A percentile compares a stretch with the other conserved stretches of the same genome.
phyloP scores from a whole-genome alignment of 352 stramenopile genomes.

The Phytophthora uliginosa region DNA sequence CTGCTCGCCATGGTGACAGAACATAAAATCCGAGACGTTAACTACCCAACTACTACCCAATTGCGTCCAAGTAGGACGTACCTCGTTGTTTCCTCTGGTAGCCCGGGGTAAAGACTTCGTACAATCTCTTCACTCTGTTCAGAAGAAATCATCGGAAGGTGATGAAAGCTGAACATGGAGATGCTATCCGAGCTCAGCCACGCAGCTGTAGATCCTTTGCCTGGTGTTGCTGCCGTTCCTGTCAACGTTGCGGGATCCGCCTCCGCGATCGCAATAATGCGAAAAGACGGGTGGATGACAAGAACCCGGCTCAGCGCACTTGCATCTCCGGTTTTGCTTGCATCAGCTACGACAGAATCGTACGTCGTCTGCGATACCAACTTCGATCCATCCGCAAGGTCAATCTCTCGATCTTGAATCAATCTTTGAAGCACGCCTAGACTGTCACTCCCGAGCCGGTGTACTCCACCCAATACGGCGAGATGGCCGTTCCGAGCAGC shows the following conservation, averaged over 20 bases:
- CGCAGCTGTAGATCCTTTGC: slow-evolving; percentile 56
- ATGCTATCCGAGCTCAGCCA: slow-evolving; percentile 87
- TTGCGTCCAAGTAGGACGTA: slow-evolving; percentile 33
- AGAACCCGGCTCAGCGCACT: slow-evolving; percentile 43
- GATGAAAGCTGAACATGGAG: slow-evolving; percentile 83
- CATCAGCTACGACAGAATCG: slow-evolving; percentile 45
- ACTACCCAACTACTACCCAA: neutral
- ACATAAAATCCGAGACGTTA: neutral
- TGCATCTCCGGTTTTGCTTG: slow-evolving; percentile 23
- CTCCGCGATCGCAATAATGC: slow-evolving; percentile 89
- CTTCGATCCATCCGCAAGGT: slow-evolving; percentile 91
- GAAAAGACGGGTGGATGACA: slow-evolving; percentile 91
- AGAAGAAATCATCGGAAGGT: slow-evolving; percentile 50
- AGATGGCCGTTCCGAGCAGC: slow-evolving; percentile 88
- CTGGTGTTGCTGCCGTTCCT: slow-evolving; percentile 30
- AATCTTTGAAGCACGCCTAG: slow-evolving; percentile 90
- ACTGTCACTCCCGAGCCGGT: slow-evolving; percentile 93
- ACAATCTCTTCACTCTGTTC: slow-evolving; percentile 66
- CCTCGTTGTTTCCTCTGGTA: slow-evolving; percentile 66
- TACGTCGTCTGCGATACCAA: slow-evolving; percentile 75
- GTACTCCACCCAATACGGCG: slow-evolving; percentile 94
- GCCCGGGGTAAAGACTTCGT: slow-evolving; percentile 52
- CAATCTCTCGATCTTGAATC: slow-evolving; percentile 90
- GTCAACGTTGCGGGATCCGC: slow-evolving; percentile 53
- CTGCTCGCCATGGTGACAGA: slow-evolving; percentile 28